Percentiles rank a stretch among this genome's conserved stretches.
phyloP scores from a whole-genome alignment of 345 rosid species.

The Ceriops tagal region DNA sequence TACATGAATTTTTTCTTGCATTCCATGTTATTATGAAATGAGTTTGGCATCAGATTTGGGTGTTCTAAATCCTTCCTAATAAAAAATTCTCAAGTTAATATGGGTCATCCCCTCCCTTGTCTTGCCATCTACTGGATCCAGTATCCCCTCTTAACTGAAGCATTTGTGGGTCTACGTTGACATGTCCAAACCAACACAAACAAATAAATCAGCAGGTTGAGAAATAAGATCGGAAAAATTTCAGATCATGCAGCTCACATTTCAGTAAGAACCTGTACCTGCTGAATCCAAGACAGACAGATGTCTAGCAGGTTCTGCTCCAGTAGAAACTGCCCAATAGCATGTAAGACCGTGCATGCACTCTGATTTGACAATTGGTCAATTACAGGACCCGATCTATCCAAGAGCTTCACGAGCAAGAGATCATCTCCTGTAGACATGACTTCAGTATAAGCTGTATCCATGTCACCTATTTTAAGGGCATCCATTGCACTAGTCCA shows the following conservation, averaged over 20 bases:
- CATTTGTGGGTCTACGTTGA: too few species aligned
- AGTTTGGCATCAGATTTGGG: too few species aligned
- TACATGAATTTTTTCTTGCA: too few species aligned
- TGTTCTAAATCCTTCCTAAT: too few species aligned
- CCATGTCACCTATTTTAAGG: slow-evolving; percentile 77
- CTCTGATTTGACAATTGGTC: slow-evolving; percentile 87
- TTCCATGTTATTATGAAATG: too few species aligned
- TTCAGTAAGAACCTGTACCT: slow-evolving; percentile 45
- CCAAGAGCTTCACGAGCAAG: slow-evolving; percentile 90
- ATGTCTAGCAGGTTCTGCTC: slow-evolving; percentile 78
- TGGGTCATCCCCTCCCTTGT: too few species aligned
- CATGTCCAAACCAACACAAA: too few species aligned
- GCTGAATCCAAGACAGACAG: slow-evolving; percentile 94
- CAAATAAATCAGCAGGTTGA: too few species aligned
- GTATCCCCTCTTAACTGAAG: too few species aligned
- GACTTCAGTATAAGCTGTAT: slow-evolving; percentile 87
- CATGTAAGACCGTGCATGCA: slow-evolving; percentile 67
- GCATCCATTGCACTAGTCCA: slow-evolving; percentile 98
- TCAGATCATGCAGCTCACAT: slow-evolving; percentile 6
- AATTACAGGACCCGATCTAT: slow-evolving; percentile 77
- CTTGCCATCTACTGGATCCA: too few species aligned
- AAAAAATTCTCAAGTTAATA: too few species aligned
- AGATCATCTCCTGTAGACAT: slow-evolving; percentile 76
- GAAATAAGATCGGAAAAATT: too few species aligned
- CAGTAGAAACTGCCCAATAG: slow-evolving; percentile 68